Evolutionary conservation across 2,329 filamentous ascomycete species (phyloP).

Genomic region (Colletotrichum somersetense): DNA sequence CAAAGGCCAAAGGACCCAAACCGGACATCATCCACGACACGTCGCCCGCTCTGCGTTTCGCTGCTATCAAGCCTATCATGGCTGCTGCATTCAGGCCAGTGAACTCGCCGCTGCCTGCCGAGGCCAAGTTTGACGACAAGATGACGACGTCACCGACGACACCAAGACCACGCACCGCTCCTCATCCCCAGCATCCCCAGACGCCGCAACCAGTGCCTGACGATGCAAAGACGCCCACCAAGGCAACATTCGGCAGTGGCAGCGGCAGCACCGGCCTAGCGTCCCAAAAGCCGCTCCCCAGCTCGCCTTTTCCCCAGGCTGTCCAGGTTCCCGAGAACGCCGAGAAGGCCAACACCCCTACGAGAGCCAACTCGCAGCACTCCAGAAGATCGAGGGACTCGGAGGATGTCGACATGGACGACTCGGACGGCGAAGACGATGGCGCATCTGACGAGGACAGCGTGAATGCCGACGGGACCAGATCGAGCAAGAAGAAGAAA

Average conservation of each 20-base stretch:
- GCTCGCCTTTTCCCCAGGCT: slow-evolving; percentile 64
- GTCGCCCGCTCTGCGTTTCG: slow-evolving; percentile 5
- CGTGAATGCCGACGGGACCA: slow-evolving; percentile 72
- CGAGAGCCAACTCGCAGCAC: slow-evolving; percentile 70
- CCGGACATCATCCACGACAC: slow-evolving; percentile 28
- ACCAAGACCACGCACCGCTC: slow-evolving; percentile 53
- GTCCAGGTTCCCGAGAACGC: slow-evolving; percentile 62
- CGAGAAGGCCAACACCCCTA: slow-evolving; percentile 57
- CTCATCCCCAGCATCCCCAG: slow-evolving; percentile 44
- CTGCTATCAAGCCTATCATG: slow-evolving; percentile 49
- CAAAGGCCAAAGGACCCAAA: slow-evolving; percentile 43
- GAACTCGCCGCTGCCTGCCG: slow-evolving; percentile 56
- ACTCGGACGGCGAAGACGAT: slow-evolving; percentile 75
- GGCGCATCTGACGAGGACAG: slow-evolving; percentile 75
- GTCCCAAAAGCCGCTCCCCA: slow-evolving; percentile 67
- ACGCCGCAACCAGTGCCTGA: slow-evolving; percentile 48
- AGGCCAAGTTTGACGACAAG: slow-evolving; percentile 51
- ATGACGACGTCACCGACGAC: slow-evolving; percentile 54
- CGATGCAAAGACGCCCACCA: slow-evolving; percentile 73
- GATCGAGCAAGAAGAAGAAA: slow-evolving; percentile 93
- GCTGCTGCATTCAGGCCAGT: slow-evolving; percentile 63
- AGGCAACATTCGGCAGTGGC: slow-evolving; percentile 61
- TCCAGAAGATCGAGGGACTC: slow-evolving; percentile 72
- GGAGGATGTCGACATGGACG: slow-evolving; percentile 82
- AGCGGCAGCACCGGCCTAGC: slow-evolving; percentile 51